Percentiles rank a stretch among this genome's conserved stretches.
Conservation (phyloP, 2,329 filamentous ascomycete species). For the Cladosporium colombiae region DNA sequence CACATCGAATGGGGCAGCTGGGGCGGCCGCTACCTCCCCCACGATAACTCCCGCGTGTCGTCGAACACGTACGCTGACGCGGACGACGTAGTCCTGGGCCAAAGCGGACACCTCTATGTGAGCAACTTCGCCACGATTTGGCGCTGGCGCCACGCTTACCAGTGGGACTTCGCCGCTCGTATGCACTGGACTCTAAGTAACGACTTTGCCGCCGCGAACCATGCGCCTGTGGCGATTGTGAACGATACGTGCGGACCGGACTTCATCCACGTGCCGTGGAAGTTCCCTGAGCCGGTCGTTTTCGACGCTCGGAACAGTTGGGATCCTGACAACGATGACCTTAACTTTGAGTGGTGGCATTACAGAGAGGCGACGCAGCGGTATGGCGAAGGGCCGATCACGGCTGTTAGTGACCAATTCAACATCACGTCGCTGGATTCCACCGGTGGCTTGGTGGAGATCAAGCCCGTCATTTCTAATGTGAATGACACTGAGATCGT, state of each 20-base stretch:
- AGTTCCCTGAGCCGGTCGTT: not conserved
- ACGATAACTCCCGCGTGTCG: constrained; percentile 41
- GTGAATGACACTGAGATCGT: not conserved
- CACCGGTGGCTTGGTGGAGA: not conserved
- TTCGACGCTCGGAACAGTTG: not conserved
- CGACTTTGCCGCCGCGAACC: not conserved
- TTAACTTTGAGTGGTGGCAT: constrained; percentile 4
- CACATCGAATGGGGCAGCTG: constrained; percentile 52
- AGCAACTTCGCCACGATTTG: constrained; percentile 54
- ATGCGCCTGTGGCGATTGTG: not conserved
- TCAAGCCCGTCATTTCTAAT: not conserved
- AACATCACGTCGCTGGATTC: not conserved
- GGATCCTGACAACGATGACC: not conserved
- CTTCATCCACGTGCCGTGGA: not conserved
- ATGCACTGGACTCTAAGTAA: constrained; percentile 47
- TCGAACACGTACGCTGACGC: constrained; percentile 40
- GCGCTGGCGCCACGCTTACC: constrained; percentile 55
- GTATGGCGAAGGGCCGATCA: not conserved
- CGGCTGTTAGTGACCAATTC: not conserved
- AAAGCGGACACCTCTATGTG: constrained; percentile 38
- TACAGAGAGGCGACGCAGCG: constrained; percentile 9
- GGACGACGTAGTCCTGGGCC: constrained; percentile 36
- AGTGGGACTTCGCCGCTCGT: constrained; percentile 52
- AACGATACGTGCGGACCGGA: not conserved
- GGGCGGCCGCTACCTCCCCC: constrained; percentile 50